Base-by-base conservation (phyloP, 176 grass and related monocot species). In the Coix lacrymajobi region DNA sequence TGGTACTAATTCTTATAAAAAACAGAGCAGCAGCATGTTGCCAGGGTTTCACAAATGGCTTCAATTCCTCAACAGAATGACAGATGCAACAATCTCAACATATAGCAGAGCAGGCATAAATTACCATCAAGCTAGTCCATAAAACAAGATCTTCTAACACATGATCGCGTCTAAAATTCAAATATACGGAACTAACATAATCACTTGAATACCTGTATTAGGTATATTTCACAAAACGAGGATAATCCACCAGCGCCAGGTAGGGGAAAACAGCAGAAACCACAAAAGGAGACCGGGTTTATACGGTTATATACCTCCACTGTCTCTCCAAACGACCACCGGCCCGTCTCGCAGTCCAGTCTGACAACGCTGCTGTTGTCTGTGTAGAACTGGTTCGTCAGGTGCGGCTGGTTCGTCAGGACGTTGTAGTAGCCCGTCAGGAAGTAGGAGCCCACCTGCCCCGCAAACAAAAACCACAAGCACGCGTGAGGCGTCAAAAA, bases 401-500 rank as follows among this genome's bases (percentile, higher is more conserved):
- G 76, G 13, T 88, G 56, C 65, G 92, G 86, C 54, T 79, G 49
- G 80, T 81, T 88, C 29, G 89, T 66, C 44, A 91, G 83, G 26
- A 91, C 84, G 76, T 85, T 79, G 87, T 94, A 94, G 69, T 94
- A 94, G 61, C 89, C 75, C 26, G 66, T 33, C 9, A 91, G 54
- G 75, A 91, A 94, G 76, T 81, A 81, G 68, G 92, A 86, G 30
- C 92, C 86, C 67, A 91, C 80, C 92, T 94, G 86, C 80, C 39
- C 16, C 22, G 62, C 29, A 25, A 66, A 39, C 6, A 26, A 46
- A 79, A 71, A 6, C 20, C 77, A 63, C 13, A 48, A 65, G 16
- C 17, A 73, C 68, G 57, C 69, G 41, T 74, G 78, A 68, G 68
- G 24, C 4, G 43, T 20, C 62, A 19, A 52, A 89, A 89, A 69